These are phyloP conservation scores for Suhomyces emberorum DNA, from an alignment of 805 yeast genomes.

Conservation along the genomic window DNA sequence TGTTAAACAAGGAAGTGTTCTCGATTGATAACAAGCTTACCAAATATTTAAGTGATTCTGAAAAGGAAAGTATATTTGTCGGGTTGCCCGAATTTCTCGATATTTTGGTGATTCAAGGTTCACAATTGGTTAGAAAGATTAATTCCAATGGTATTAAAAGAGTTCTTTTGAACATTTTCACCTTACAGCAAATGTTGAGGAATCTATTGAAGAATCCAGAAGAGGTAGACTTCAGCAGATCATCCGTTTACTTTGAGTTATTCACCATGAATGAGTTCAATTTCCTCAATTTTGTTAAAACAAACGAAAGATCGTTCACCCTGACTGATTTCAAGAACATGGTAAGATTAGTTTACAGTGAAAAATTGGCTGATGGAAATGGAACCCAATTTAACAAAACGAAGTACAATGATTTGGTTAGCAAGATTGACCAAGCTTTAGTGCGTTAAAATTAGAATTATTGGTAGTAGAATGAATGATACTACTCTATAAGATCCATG, in stretches of 20 bases:
- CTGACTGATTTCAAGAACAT: conserved; percentile 48
- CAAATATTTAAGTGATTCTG: conserved; percentile 28
- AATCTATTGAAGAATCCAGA: conserved; percentile 52
- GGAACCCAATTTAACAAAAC: conserved; percentile 37
- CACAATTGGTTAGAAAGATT: conserved; percentile 47
- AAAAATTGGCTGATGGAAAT: conserved; percentile 37
- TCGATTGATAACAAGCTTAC: conserved; percentile 42
- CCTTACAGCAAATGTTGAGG: conserved; percentile 67
- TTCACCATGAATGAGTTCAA: conserved; percentile 49
- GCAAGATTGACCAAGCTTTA: conserved; percentile 16
- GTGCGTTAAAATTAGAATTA: neutral
- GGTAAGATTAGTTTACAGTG: conserved; percentile 51
- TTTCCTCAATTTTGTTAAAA: conserved; percentile 38
- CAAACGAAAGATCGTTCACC: conserved; percentile 33
- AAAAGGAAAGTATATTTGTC: conserved; percentile 27
- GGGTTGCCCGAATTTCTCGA: conserved; percentile 56
- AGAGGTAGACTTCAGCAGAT: conserved; percentile 49
- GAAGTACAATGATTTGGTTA: conserved; percentile 36
- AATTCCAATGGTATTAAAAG: conserved; percentile 59
- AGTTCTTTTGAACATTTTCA: conserved; percentile 57
- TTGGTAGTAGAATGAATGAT: neutral
- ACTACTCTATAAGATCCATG: too few relatives aligned
- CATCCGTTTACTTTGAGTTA: conserved; percentile 55
- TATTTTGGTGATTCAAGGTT: conserved; percentile 48
- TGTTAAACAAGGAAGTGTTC: conserved; percentile 48